These are phyloP conservation scores for Penicillium psychrofluorescens DNA, from an alignment of 495 filamentous ascomycete species.

Conservation along the genomic window DNA sequence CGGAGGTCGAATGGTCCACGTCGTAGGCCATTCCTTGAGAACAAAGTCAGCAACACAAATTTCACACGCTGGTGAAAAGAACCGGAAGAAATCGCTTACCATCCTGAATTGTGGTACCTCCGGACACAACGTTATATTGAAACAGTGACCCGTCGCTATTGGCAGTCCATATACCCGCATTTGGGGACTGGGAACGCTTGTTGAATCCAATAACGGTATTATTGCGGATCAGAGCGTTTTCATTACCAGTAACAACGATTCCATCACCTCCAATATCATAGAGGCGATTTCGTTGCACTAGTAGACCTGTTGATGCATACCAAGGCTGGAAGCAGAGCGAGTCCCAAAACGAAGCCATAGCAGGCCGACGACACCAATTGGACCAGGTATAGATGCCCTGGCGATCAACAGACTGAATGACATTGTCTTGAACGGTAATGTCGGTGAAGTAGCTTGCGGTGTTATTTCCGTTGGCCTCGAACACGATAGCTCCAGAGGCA, in stretches of 20 bases:
- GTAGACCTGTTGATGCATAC: background rate
- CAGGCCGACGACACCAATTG: background rate
- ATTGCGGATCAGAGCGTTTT: background rate
- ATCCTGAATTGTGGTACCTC: background rate
- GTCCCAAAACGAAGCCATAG: background rate
- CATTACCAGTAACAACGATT: background rate
- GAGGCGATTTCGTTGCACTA: background rate
- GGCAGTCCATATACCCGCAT: background rate
- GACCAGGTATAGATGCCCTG: background rate
- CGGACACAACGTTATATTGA: background rate
- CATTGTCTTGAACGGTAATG: background rate
- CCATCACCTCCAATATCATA: conserved; percentile 1
- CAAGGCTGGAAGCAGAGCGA: background rate
- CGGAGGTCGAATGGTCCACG: conserved; percentile 1
- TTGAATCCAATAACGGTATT: too few relatives aligned
- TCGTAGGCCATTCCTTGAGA: background rate
- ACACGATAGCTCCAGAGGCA: too few relatives aligned
- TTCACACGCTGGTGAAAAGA: too few relatives aligned
- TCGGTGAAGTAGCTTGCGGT: background rate
- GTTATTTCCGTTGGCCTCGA: too few relatives aligned
- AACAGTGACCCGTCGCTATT: background rate
- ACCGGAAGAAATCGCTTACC: background rate
- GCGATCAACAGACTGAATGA: background rate
- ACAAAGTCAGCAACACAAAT: too few relatives aligned
- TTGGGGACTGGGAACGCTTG: too few relatives aligned